Evolutionary conservation across 805 yeast species (phyloP), one percentile per base, ranked within the genome.

Genomic region (Saccharomycodes ludwigii): DNA sequence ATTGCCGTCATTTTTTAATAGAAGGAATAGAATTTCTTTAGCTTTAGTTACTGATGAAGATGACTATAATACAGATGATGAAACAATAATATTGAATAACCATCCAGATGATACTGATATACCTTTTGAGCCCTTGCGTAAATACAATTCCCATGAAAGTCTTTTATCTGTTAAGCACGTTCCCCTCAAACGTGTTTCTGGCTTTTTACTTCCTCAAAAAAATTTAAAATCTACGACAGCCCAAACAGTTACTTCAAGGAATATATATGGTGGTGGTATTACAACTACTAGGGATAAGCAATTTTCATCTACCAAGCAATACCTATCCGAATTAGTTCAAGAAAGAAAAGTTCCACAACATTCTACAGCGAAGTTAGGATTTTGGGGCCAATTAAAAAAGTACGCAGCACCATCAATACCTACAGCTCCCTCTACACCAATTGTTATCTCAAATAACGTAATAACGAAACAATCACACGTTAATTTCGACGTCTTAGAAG

Each of bases 121-220:
- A n/a, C n/a, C n/a, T n/a, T n/a, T n/a, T n/a, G n/a, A 28, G 31
- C 46, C 48, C 12, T 29, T 54, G 5, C 32, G 57, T 36, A 46
- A 49, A 22, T 54, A 39, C 27, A 51, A 51, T 24, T 54, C 59
- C 3, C 54, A 52, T 34, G 58, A 54, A 31, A 52, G 59, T 36
- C 42, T 52, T 8, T 30, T 54, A 12, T 52, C 57, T 3, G 31
- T 17, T 3, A 39, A 33, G 18, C 21, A 34, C 31, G 36, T 29
- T 21, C 31, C 33, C 20, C 34, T 23, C 37, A 38, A 21, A 31
- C 28, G 6, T 6, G 21, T n/a, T 9, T 17, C 8, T 5, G 20
- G 17, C 10, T 26, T n/a, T 8, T 12, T 11, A 18, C 8, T 16
- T 21, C 27, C 32, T n/a, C 21, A 14, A 21, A 12, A 12, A 20